Conservation (phyloP, 2,329 filamentous ascomycete genomes). For the Beauveria sp. region DNA sequence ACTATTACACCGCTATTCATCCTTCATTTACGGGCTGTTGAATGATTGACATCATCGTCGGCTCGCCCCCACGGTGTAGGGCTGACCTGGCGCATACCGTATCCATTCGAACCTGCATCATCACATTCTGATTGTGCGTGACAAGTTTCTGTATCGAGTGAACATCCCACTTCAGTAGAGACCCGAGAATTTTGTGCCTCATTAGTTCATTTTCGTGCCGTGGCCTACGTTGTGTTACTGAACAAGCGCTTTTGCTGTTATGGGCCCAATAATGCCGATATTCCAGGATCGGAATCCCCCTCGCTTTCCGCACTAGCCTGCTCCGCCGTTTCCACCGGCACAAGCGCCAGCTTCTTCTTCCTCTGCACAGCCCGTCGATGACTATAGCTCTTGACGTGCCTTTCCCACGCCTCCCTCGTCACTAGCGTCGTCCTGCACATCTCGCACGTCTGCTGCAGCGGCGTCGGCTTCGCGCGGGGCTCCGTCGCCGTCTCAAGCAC, state of each 20-base stretch:
- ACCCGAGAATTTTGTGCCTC: background rate
- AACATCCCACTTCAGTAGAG: too few species aligned
- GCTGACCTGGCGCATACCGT: too few species aligned
- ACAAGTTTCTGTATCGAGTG: too few species aligned
- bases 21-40: too few species aligned
- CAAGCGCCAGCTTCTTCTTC: slow-evolving; percentile 31
- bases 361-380: slow-evolving; percentile 28
- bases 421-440: slow-evolving; percentile 59
- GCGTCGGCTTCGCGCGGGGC: slow-evolving; percentile 43
- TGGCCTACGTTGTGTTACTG: too few species aligned
- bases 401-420: slow-evolving; percentile 42
- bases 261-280: background rate
- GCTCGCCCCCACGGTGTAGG: too few species aligned
- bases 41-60: too few species aligned
- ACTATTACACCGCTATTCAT: too few species aligned
- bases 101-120: too few species aligned
- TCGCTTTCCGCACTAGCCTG: background rate
- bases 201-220: too few species aligned
- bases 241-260: background rate
- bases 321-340: slow-evolving; percentile 15
- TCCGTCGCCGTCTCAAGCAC: slow-evolving; percentile 46
- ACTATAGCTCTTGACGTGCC: slow-evolving; percentile 29
- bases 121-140: too few species aligned
- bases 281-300: background rate
- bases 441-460: slow-evolving; percentile 59